Evolutionary conservation across 108 stramenopile species (phyloP).

Genomic region (Cylindrotheca fusiformis): DNA sequence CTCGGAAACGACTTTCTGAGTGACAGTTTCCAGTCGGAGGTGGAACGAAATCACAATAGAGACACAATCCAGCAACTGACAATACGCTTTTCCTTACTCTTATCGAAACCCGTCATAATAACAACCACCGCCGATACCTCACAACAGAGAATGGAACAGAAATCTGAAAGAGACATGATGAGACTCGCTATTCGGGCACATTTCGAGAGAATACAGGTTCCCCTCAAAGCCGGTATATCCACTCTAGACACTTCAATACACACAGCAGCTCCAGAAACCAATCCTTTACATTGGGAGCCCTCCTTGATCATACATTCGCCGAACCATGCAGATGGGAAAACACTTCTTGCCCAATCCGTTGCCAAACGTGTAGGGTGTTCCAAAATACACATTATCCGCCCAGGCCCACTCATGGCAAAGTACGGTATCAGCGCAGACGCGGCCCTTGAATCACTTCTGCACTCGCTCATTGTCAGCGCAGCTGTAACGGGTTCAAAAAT

Average conservation of each 20-base stretch:
- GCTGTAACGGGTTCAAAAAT: constrained; percentile 34
- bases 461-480: constrained; percentile 50
- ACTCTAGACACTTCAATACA: neutral
- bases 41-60: constrained; percentile 28
- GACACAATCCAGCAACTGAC: constrained; percentile 34
- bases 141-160: neutral
- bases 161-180: constrained; percentile 7
- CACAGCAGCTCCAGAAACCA: neutral
- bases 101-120: constrained; percentile 21
- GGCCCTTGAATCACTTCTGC: constrained; percentile 67
- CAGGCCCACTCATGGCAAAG: constrained; percentile 63
- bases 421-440: constrained; percentile 75
- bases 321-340: constrained; percentile 60
- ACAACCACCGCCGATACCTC: constrained; percentile 40
- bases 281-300: constrained; percentile 18
- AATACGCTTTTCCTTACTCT: constrained; percentile 20
- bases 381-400: constrained; percentile 54
- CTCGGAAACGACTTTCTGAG: constrained; percentile 2
- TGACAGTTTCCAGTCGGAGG: constrained; percentile 19
- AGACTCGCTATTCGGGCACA: constrained; percentile 10
- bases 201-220: neutral
- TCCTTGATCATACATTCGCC: constrained; percentile 49
- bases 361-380: constrained; percentile 51
- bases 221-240: neutral
- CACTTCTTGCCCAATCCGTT: constrained; percentile 54